Evolutionary conservation across 2,329 filamentous ascomycete species (phyloP).

Genomic region (Ilyonectria destructans): DNA sequence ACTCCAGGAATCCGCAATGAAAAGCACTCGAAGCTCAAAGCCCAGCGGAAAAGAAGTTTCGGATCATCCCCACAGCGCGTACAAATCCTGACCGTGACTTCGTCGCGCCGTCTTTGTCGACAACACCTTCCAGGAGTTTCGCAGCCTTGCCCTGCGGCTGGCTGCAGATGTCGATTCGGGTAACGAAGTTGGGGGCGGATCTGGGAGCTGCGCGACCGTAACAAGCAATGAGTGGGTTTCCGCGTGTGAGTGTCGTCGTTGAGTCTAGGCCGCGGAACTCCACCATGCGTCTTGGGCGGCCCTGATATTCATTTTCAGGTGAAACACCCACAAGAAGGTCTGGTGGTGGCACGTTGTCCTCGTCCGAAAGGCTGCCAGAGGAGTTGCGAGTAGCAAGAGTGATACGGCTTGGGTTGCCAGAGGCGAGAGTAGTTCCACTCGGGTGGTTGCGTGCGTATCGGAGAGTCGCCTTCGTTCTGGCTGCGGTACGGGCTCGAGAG

Average conservation of each 20-base stretch:
- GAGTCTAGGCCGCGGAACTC: neutral
- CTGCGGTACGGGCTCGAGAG: neutral
- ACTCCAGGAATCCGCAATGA: constrained; percentile 3
- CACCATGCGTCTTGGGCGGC: constrained; percentile 2
- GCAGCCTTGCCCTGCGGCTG: neutral
- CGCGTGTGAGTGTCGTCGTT: neutral
- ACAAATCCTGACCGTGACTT: neutral
- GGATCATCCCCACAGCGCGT: neutral
- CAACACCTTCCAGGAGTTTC: neutral
- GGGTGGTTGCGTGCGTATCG: neutral
- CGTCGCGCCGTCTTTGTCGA: neutral
- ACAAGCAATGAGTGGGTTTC: neutral
- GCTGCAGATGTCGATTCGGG: constrained; percentile 2
- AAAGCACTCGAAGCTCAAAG: neutral
- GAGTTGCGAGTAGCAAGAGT: neutral
- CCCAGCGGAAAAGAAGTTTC: neutral
- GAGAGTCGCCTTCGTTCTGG: neutral
- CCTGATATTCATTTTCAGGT: neutral
- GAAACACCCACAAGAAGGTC: neutral
- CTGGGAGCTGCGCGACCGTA: neutral
- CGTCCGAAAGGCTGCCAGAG: neutral
- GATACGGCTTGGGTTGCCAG: too few relatives aligned
- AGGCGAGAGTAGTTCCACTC: too few relatives aligned
- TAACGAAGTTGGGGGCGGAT: neutral
- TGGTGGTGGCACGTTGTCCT: neutral